These are phyloP conservation scores for Nicotiana noctiflora DNA, from an alignment of 257 asterid species.

Conservation along the genomic window DNA sequence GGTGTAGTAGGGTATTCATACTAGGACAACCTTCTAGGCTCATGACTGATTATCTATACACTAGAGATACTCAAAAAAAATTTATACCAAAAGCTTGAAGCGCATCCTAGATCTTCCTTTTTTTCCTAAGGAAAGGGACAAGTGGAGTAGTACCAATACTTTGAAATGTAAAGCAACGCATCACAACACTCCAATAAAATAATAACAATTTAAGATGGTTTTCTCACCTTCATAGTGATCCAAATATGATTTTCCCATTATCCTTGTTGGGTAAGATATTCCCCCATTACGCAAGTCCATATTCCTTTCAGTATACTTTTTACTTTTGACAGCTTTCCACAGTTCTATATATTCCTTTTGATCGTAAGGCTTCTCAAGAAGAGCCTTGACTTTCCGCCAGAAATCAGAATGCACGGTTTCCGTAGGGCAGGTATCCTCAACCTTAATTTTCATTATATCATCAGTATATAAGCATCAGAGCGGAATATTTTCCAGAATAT, in stretches of 20 bases:
- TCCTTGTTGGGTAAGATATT: background rate
- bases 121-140: background rate
- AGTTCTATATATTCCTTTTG: background rate
- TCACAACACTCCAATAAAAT: no score
- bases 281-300: constrained; percentile 9
- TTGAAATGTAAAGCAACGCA: background rate
- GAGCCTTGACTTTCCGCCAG: constrained; percentile 5
- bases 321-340: constrained; percentile 5
- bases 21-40: background rate
- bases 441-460: background rate
- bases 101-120: background rate
- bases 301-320: background rate
- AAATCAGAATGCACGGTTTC: background rate
- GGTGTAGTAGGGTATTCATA: no score
- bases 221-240: constrained; percentile 2
- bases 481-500: background rate
- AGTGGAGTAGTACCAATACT: background rate
- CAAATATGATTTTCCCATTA: constrained; percentile 9
- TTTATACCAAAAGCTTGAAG: background rate
- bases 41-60: background rate
- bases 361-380: constrained; percentile 9
- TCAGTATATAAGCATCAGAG: constrained; percentile 3
- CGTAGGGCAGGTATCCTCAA: constrained; percentile 1
- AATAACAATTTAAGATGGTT: background rate
- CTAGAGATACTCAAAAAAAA: background rate